Evolutionary conservation across 2,329 filamentous ascomycete genomes (phyloP), one percentile per base, ranked within the genome.

Genomic region (Coniosporium tulheliwenetii): DNA sequence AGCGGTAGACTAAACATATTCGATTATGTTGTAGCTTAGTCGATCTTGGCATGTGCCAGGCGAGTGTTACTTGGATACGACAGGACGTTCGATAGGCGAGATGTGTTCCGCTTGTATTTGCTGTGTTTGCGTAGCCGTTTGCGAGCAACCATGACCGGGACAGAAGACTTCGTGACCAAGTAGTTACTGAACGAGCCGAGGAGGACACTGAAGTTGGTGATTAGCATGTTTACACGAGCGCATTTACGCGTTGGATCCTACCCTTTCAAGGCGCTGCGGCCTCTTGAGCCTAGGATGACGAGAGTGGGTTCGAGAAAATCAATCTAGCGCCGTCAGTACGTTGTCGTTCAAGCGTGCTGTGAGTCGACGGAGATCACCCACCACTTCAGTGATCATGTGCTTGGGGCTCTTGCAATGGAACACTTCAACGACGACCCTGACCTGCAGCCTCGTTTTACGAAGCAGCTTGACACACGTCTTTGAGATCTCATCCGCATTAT

Each of bases 381-480:
- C 73, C 50, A 95, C 86, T 66, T 96, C 91, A 1, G 86, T 93
- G 47, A 98, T 86, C 66, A 96, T 73, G 58, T 95, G 87, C 59
- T 91, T 89, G 3, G 91, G 86, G 54, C 84, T 95, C 70, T 95
- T 96, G 78, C 91, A 96, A 62, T 96, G 91, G 49, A 98, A 81
- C 26, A 96, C 89, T 62, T 98, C 91, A 30, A 98, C 81, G 39
- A 94, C 85, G 38, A 95, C 83, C 43, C 86, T 78, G 38, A 95
- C 87, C 58, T 98, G 89, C 43, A 98, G 67, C 47, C 83, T 77
- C 1, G 91, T 98, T 69, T 93, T 94, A 44, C 89, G 75, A 44
- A 98, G 64, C 37, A 96, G 66, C 48, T 80, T 82, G n/a, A 91
- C 74, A 41, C 93, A 85, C 30, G 81, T 76, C 42, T 89, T 76